Evolutionary conservation across 768 basidiomycete genomes (phyloP), one percentile per base, ranked within the genome.

Genomic region (Rossbeevera mucosa): DNA sequence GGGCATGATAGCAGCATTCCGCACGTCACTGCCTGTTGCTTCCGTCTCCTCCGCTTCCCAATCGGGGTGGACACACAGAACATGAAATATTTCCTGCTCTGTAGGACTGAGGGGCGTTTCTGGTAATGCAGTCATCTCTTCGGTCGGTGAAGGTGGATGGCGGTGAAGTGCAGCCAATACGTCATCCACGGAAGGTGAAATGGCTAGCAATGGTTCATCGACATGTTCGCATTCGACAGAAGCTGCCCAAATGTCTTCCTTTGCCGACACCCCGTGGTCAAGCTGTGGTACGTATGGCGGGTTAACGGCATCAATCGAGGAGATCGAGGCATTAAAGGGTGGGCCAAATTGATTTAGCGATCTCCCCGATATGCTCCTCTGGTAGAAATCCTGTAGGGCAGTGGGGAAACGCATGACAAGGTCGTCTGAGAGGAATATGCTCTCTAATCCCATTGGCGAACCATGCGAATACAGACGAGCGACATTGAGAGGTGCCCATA

Each of bases 81-180:
- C 75, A 38, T 74, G 79, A 68, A 89, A 88, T 45, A 89, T 82
- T 65, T 85, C 80, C 61, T 85, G 80, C 59, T 89, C 87, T 9
- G 77, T 81, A 21, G 81, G 80, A 57, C 79, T 88, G 45, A 89
- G 74, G 18, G 86, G 86, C 3, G 72, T 70, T 25, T 70, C 68
- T 7, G 64, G 44, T 13, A 31, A 30, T 11, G 45, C 20, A 22
- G 46, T 31, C 18, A 14, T 50, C 12, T 57, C 58, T 36, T 60
- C 54, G 14, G 51, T 44, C 52, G 58, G 49, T 26, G 48, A 53
- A 24, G 54, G 47, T 8, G 60, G 57, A 18, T 36, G n/a, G n/a
- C 36, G 36, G 28, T 60, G 68, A 25, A 69, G 54, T 38, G 59
- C 64, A 24, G 68, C 68, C 16, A 69, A 57, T 6, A 65, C 65